phyloP scores from a whole-genome alignment of 2,329 filamentous ascomycete genomes.

The Pseudopyrenochaeta lycopersici region DNA sequence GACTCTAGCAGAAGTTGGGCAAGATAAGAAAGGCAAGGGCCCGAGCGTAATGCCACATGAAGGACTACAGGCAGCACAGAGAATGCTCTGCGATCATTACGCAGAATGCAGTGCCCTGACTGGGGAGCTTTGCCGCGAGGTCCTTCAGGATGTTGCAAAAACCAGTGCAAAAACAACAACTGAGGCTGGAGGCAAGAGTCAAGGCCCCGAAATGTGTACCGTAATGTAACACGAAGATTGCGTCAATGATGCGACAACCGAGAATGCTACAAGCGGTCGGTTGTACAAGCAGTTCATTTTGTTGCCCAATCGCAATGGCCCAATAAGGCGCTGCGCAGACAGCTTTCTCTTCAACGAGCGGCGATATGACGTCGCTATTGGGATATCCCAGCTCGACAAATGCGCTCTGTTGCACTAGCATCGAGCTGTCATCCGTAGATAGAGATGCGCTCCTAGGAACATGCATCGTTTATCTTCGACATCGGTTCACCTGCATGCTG shows the following conservation, averaged over 20 bases:
- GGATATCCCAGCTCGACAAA: neutral
- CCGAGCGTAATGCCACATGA: constrained; percentile 61
- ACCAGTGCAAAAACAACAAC: constrained; percentile 68
- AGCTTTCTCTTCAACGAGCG: neutral
- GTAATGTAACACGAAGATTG: neutral
- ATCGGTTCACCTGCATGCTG: constrained; percentile 6
- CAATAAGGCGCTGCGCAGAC: neutral
- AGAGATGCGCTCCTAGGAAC: neutral
- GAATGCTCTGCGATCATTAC: constrained; percentile 69
- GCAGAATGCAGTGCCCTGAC: constrained; percentile 70
- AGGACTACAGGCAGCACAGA: constrained; percentile 61
- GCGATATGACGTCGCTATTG: neutral
- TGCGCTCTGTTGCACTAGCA: neutral
- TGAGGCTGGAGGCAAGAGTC: constrained; percentile 59
- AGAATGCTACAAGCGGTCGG: neutral
- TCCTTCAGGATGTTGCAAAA: constrained; percentile 68
- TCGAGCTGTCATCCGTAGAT: neutral
- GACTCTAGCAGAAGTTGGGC: constrained; percentile 47
- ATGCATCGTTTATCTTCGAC: neutral
- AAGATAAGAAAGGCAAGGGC: constrained; percentile 46
- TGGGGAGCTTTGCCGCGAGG: constrained; percentile 67
- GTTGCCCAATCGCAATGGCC: neutral
- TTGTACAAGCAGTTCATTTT: neutral
- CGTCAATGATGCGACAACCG: neutral
- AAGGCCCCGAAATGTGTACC: constrained; percentile 38